A percentile compares a stretch with the other conserved stretches of the same genome.
Evolutionary conservation across 768 basidiomycete species (phyloP).

Genomic region (Pisolithus sp.): DNA sequence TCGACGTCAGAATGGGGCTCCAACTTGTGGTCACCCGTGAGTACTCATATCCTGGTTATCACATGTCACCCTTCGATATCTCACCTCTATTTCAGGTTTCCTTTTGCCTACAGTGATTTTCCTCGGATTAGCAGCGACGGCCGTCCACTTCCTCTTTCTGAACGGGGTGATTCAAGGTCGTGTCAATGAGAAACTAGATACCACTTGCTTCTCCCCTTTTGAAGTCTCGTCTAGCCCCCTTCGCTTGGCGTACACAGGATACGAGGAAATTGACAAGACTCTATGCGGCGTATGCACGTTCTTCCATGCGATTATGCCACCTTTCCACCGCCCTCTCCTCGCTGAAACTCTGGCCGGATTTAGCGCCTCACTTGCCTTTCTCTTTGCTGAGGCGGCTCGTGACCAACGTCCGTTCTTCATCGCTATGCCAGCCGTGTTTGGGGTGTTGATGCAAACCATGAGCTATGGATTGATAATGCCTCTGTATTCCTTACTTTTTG

Average conservation of each 20-base stretch:
- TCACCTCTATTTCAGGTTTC: slow-evolving; percentile 5
- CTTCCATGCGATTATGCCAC: slow-evolving; percentile 33
- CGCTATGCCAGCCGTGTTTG: slow-evolving; percentile 36
- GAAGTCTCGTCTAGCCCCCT: slow-evolving; percentile 19
- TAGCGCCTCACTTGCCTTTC: slow-evolving; percentile 28
- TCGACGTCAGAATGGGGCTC: not conserved
- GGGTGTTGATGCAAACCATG: slow-evolving; percentile 35
- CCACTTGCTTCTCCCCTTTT: slow-evolving; percentile 27
- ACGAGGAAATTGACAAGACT: slow-evolving; percentile 27
- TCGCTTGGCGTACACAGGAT: slow-evolving; percentile 35
- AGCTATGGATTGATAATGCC: slow-evolving; percentile 41
- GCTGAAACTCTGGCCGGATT: slow-evolving; percentile 9
- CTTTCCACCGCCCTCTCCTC: slow-evolving; percentile 12
- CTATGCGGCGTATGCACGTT: slow-evolving; percentile 43
- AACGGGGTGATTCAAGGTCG: slow-evolving; percentile 9
- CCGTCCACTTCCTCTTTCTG: slow-evolving; percentile 9
- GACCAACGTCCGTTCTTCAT: slow-evolving; percentile 29
- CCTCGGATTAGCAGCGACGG: slow-evolving; percentile 8
- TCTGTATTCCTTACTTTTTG: slow-evolving; percentile 43
- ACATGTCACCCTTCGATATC: too few relatives aligned
- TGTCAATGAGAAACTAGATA: slow-evolving; percentile 14
- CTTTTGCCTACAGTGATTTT: slow-evolving; percentile 17
- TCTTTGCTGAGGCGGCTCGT: slow-evolving; percentile 40
- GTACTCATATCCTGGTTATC: not conserved
- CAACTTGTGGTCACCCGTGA: not conserved